Percentiles rank a stretch among this genome's conserved stretches.
Evolutionary conservation across 2,329 filamentous ascomycete genomes (phyloP).

Genomic region (Elsinoe fawcettii): DNA sequence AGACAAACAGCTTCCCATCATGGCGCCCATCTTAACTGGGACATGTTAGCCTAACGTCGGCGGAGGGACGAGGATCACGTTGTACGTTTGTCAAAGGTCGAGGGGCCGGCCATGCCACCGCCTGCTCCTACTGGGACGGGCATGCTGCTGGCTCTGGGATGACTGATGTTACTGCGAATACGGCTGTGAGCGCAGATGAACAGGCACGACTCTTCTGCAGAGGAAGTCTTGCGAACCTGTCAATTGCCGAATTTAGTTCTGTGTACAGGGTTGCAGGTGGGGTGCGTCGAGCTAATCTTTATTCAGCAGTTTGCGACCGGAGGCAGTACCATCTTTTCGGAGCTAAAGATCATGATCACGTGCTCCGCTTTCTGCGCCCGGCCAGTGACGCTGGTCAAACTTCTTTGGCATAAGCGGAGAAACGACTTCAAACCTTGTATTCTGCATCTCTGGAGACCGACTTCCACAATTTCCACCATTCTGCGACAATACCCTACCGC

Average conservation of each 20-base stretch:
- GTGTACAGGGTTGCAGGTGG: neutral
- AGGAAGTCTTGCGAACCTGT: neutral
- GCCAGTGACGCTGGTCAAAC: conserved; percentile 5
- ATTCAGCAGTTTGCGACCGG: neutral
- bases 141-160: conserved; percentile 32
- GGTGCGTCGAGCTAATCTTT: neutral
- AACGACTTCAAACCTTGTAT: neutral
- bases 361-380: neutral
- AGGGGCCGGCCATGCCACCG: conserved; percentile 49
- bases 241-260: neutral
- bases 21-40: conserved; percentile 90
- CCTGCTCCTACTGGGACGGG: conserved; percentile 45
- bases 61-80: conserved; percentile 22
- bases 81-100: conserved; percentile 63
- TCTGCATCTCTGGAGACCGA: neutral
- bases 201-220: neutral
- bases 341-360: neutral
- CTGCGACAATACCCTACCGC: neutral
- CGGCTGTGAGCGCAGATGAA: neutral
- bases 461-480: neutral
- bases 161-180: neutral
- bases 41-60: conserved; percentile 22
- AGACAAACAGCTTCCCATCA: conserved; percentile 94
- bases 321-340: neutral
- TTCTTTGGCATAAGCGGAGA: conserved; percentile 13